Base-by-base conservation (phyloP, 2,329 filamentous ascomycete species). In the Metarhizium humberi region DNA sequence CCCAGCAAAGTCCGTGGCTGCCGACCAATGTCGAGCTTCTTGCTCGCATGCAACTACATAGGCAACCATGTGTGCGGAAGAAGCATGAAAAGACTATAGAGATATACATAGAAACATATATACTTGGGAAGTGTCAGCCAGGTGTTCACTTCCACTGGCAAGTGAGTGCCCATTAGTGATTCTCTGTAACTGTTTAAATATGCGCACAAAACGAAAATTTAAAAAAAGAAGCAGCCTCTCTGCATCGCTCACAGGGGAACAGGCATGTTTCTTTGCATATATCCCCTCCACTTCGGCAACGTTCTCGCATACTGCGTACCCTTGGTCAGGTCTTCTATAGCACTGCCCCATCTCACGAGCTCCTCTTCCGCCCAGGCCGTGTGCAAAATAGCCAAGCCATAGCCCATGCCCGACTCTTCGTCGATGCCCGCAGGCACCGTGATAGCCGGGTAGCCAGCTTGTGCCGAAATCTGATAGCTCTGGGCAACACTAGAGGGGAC, bases 361-460 rank as follows among this genome's bases (percentile, higher is more conserved):
- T 72, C 71, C 0, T 68, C 69, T 66, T 88, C 85, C 1, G 73
- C 76, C 74, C 79, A 87, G 0, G 82, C 84, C 1, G 82, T 86
- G 53, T 82, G 73, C 67, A 75, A 69, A 67, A 87, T 71, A 0
- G 75, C 80, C 30, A 87, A 66, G 1, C 82, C 82, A 58, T 82
- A 84, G 0, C 81, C 81, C 79, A 86, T 84, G 6, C 81, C 80
- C 2, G 69, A 72, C 3, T 76, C 78, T 13, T 66, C 69, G 59
- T 79, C 74, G 6, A 82, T 71, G 1, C 84, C 84, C 0, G 78
- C 83, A 0, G 87, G 87, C 1, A 91, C 65, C 0, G 86, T 88
- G 52, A 90, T 75, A 64, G 88, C 77, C 0, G 87, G 87, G 64
- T 90, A 91, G 0, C 87, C 86, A 5, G 87, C 88, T 69, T 90